A percentile compares a stretch with the other conserved stretches of the same genome.
phyloP scores from a whole-genome alignment of 768 basidiomycete genomes.

The Rubroboletus pulcherrimus region DNA sequence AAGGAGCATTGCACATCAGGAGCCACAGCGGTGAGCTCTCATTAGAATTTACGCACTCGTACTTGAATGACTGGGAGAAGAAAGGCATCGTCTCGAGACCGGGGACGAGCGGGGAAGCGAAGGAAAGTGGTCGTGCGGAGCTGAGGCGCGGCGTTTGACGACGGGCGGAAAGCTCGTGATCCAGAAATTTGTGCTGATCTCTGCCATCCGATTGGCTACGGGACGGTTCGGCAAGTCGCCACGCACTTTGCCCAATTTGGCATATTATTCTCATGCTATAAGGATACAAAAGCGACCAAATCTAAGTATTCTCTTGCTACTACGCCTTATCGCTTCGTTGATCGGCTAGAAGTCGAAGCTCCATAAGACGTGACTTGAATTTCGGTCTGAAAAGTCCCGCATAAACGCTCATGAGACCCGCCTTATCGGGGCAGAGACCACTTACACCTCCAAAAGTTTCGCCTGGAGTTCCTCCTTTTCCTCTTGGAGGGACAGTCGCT shows the following conservation, averaged over 20 bases:
- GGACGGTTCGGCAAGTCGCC: constrained; percentile 14
- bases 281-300: too few relatives aligned
- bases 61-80: constrained; percentile 80
- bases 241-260: neutral
- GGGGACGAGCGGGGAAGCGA: constrained; percentile 23
- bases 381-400: constrained; percentile 54
- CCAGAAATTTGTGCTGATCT: constrained; percentile 15
- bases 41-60: constrained; percentile 58
- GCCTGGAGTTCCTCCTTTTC: constrained; percentile 89
- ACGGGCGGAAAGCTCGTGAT: constrained; percentile 4
- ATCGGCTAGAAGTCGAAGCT: constrained; percentile 47
- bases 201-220: constrained; percentile 29
- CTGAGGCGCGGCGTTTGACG: constrained; percentile 12
- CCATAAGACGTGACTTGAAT: constrained; percentile 70
- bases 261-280: neutral
- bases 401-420: neutral
- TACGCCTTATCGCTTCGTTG: constrained; percentile 10
- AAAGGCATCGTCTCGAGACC: constrained; percentile 62
- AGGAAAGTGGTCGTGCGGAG: constrained; percentile 19
- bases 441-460: constrained; percentile 84
- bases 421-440: constrained; percentile 7
- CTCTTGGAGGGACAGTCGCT: constrained; percentile 84
- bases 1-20: constrained; percentile 11
- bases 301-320: neutral
- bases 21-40: neutral